Percentiles rank a stretch among this genome's conserved stretches.
These are phyloP conservation scores for Cercophora samala DNA, from an alignment of 495 filamentous ascomycete genomes.

Conservation along the genomic window DNA sequence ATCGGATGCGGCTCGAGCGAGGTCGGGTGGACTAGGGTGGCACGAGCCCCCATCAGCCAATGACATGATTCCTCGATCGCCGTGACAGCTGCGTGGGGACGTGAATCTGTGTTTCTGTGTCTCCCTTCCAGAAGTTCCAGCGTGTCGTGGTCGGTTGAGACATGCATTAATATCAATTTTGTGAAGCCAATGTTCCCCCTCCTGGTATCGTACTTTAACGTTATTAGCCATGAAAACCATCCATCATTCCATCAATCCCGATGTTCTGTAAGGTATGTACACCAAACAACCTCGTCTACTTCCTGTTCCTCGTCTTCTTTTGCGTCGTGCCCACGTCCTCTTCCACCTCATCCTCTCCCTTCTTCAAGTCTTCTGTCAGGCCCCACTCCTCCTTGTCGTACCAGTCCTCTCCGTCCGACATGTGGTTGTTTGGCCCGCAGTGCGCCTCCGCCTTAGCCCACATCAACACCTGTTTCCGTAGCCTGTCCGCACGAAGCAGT, in stretches of 20 bases:
- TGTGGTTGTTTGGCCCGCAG: constrained; percentile 60
- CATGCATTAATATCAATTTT: no score
- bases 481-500: constrained; percentile 70
- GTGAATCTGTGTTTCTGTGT: neutral
- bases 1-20: neutral
- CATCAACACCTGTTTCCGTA: constrained; percentile 73
- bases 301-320: constrained; percentile 70
- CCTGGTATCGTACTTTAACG: neutral
- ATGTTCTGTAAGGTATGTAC: neutral
- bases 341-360: constrained; percentile 89
- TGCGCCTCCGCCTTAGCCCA: constrained; percentile 90
- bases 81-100: neutral
- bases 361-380: constrained; percentile 78
- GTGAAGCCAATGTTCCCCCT: no score
- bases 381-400: constrained; percentile 90
- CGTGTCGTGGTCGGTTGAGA: neutral
- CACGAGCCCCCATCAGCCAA: neutral
- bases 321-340: constrained; percentile 68
- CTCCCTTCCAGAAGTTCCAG: neutral
- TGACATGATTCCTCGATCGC: neutral
- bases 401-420: constrained; percentile 96
- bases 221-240: neutral
- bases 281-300: constrained; percentile 24
- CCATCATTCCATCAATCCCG: neutral
- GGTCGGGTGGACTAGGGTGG: neutral